phyloP scores from a whole-genome alignment of 139 green algal genomes.

The Astrephomene gubernaculifera region DNA sequence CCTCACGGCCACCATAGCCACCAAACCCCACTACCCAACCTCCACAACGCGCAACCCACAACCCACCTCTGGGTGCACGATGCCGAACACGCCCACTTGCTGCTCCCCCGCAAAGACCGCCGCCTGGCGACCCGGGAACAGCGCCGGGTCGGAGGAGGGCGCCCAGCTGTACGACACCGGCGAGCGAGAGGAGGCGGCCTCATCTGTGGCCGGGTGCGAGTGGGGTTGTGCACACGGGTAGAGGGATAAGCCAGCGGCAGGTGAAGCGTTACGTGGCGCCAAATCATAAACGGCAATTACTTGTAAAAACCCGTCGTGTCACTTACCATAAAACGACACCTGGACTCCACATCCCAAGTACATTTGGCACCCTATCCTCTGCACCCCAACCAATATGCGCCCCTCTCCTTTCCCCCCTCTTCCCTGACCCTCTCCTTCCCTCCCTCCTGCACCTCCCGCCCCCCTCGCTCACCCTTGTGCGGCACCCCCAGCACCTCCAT shows the following conservation, averaged over 20 bases:
- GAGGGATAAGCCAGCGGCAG: too few relatives aligned
- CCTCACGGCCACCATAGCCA: too few relatives aligned
- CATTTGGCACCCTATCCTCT: too few relatives aligned
- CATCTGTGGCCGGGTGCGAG: too few relatives aligned
- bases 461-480: conserved; percentile 25
- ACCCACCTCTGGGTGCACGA: conserved; percentile 92
- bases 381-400: too few relatives aligned
- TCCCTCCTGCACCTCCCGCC: not conserved
- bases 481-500: conserved; percentile 95
- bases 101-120: conserved; percentile 54
- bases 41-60: not conserved
- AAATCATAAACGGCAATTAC: too few relatives aligned
- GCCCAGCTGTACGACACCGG: conserved; percentile 81
- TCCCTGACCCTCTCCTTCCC: not conserved
- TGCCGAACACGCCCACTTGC: conserved; percentile 83
- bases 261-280: too few relatives aligned
- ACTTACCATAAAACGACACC: too few relatives aligned
- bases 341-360: too few relatives aligned
- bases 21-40: not conserved
- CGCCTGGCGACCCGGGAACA: conserved; percentile 88
- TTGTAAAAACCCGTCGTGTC: too few relatives aligned
- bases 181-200: conserved; percentile 4
- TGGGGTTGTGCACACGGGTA: too few relatives aligned
- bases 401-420: too few relatives aligned
- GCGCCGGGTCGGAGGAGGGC: conserved; percentile 73